These are phyloP conservation scores for Spatholobus suberectus DNA, from an alignment of 306 rosid species.

Conservation along the genomic window DNA sequence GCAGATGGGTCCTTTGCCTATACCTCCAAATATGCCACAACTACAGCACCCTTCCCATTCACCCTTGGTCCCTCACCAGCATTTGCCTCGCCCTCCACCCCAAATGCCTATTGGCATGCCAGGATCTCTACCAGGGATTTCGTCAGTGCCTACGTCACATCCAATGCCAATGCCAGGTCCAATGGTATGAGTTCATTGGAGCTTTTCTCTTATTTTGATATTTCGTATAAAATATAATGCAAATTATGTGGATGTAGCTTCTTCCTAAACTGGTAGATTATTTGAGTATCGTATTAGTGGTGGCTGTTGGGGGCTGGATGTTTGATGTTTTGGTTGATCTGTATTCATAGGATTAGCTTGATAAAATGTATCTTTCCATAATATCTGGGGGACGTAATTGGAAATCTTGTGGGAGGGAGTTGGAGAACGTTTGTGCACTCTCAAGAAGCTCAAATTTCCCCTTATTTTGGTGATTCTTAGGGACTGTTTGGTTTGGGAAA, in stretches of 20 bases:
- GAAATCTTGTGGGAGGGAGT: not conserved
- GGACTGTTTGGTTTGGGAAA: not conserved
- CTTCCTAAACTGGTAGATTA: not conserved
- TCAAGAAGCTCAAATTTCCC: conserved; percentile 10
- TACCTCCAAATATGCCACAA: conserved; percentile 85
- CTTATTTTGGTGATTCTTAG: conserved; percentile 4
- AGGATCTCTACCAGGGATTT: conserved; percentile 58
- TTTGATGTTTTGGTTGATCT: conserved; percentile 5
- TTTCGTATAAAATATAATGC: not conserved
- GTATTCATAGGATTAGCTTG: conserved; percentile 7
- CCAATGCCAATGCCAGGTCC: conserved; percentile 78
- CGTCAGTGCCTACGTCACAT: conserved; percentile 70
- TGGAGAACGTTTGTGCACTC: conserved; percentile 2
- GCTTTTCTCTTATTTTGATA: conserved; percentile 6
- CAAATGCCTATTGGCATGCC: conserved; percentile 91
- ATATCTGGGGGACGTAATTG: conserved; percentile 1
- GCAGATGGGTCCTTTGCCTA: conserved; percentile 75
- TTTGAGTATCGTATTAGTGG: conserved; percentile 4
- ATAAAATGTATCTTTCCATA: conserved; percentile 6
- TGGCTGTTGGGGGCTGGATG: not conserved
- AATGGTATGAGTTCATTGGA: conserved; percentile 60
- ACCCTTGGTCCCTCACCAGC: conserved; percentile 87
- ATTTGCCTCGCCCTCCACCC: conserved; percentile 83
- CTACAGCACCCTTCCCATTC: conserved; percentile 92
- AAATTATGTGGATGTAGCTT: conserved; percentile 25